These are phyloP conservation scores for Hemileia vastatrix DNA, from an alignment of 1,284 basidiomycete species.

Conservation along the genomic window DNA sequence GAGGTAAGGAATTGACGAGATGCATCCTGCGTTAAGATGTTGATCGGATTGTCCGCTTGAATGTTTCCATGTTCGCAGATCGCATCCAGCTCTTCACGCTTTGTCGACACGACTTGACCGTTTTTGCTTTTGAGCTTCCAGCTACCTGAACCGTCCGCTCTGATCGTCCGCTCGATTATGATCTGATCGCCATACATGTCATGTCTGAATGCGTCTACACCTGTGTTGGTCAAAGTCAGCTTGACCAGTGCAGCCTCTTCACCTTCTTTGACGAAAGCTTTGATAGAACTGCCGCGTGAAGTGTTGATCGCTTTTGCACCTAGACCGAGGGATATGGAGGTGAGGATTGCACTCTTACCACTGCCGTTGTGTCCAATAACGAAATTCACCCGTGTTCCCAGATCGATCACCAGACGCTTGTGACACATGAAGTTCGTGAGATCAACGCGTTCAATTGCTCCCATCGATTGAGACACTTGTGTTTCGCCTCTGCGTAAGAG, in stretches of 20 bases:
- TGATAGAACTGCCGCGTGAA: slow-evolving; percentile 74
- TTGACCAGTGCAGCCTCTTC: slow-evolving; percentile 67
- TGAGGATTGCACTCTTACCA: slow-evolving; percentile 90
- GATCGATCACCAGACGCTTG: slow-evolving; percentile 34
- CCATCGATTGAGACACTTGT: too few relatives aligned
- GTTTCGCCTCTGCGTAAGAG: slow-evolving; percentile 13
- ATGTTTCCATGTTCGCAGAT: slow-evolving; percentile 92
- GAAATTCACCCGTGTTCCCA: slow-evolving; percentile 73
- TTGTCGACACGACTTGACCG: slow-evolving; percentile 60
- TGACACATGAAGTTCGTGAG: slow-evolving; percentile 46
- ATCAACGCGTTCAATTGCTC: slow-evolving; percentile 41
- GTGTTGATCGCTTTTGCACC: slow-evolving; percentile 85
- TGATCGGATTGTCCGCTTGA: slow-evolving; percentile 85
- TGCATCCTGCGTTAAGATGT: slow-evolving; percentile 57
- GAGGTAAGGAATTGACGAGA: slow-evolving; percentile 77
- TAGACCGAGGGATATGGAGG: slow-evolving; percentile 81
- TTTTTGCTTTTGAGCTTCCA: slow-evolving; percentile 73
- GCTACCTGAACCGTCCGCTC: slow-evolving; percentile 56
- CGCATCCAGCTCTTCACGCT: slow-evolving; percentile 70
- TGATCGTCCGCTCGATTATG: slow-evolving; percentile 70
- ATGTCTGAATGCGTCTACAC: slow-evolving; percentile 76
- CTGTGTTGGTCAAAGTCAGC: slow-evolving; percentile 73
- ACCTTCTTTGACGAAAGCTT: slow-evolving; percentile 79
- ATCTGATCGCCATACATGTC: slow-evolving; percentile 78
- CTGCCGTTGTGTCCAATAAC: slow-evolving; percentile 75